Evolutionary conservation across 1,139 yeast genomes (phyloP).

Genomic region (Protomyces macrosporus): DNA sequence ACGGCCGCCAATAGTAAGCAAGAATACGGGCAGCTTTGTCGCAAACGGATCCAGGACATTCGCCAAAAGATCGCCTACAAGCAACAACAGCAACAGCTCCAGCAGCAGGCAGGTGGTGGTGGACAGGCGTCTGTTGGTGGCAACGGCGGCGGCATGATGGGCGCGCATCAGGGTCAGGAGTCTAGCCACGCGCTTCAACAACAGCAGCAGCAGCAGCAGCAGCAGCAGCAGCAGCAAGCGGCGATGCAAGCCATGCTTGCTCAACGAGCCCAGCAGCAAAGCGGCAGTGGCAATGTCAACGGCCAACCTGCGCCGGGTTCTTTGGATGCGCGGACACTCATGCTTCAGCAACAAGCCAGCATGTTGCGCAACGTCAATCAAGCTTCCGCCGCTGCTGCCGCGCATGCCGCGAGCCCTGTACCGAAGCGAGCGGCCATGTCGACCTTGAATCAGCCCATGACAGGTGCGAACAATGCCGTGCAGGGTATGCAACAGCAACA

Average conservation of each 20-base stretch:
- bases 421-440: conserved; percentile 7
- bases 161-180: neutral
- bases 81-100: neutral
- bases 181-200: neutral
- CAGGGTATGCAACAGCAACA: conserved; percentile 8
- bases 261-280: conserved; percentile 5
- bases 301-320: neutral
- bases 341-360: conserved; percentile 11
- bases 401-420: neutral
- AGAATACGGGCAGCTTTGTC: conserved; percentile 18
- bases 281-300: neutral
- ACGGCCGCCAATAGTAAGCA: conserved; percentile 17
- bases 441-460: conserved; percentile 18
- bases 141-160: neutral
- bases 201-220: conserved; percentile 7
- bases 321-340: conserved; percentile 6
- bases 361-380: conserved; percentile 6
- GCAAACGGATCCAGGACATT: conserved; percentile 4
- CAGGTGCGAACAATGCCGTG: neutral
- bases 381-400: neutral
- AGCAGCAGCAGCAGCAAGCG: conserved; percentile 6
- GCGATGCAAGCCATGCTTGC: conserved; percentile 5
- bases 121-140: neutral
- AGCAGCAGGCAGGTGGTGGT: too few relatives aligned
- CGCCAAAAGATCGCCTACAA: conserved; percentile 7